Conservation (phyloP, 1,284 basidiomycete genomes). For the Sphaerobolus stellatus region DNA sequence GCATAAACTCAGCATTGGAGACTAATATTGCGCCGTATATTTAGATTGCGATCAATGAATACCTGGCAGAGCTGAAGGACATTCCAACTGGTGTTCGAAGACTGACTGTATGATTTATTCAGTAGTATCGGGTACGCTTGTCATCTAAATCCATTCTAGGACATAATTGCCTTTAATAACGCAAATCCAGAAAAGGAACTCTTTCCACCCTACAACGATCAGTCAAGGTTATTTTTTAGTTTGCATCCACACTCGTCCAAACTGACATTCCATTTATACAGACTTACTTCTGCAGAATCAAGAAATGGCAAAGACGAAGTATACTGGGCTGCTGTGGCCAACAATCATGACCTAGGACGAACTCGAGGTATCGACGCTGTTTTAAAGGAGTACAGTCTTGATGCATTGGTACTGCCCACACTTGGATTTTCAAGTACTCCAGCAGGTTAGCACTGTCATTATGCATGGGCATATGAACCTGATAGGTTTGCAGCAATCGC, state of each 20-base stretch:
- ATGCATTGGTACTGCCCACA: constrained; percentile 59
- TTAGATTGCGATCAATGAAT: constrained; percentile 52
- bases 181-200: constrained; percentile 49
- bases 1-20: not conserved
- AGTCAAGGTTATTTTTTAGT: constrained; percentile 38
- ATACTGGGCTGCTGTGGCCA: constrained; percentile 50
- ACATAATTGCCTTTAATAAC: constrained; percentile 56
- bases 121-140: not conserved
- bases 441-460: constrained; percentile 36
- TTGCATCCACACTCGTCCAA: constrained; percentile 8
- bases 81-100: constrained; percentile 55
- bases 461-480: not conserved
- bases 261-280: constrained; percentile 7
- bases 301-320: constrained; percentile 47
- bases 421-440: constrained; percentile 47
- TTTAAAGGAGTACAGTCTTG: constrained; percentile 47
- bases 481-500: constrained; percentile 43
- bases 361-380: constrained; percentile 60
- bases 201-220: constrained; percentile 47
- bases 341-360: constrained; percentile 51
- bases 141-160: constrained; percentile 17
- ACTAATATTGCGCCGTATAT: not conserved
- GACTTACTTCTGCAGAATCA: constrained; percentile 34
- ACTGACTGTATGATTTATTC: constrained; percentile 32
- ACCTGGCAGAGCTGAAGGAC: constrained; percentile 40